Conservation (phyloP, 441 rosid genomes). For the Syzygium malaccense region DNA sequence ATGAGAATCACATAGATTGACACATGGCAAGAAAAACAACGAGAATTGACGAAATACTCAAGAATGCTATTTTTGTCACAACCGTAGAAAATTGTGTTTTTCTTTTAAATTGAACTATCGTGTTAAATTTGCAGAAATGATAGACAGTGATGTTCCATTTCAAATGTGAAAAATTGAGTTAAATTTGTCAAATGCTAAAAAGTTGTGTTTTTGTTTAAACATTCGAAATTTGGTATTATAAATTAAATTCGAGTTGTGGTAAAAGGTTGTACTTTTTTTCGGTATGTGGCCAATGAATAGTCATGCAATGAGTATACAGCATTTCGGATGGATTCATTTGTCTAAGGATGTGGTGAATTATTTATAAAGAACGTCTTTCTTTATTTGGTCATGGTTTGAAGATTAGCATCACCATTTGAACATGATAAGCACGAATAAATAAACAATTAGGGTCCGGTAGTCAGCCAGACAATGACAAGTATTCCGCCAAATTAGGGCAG, state of each 20-base stretch:
- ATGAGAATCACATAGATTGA: background rate
- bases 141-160: background rate
- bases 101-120: background rate
- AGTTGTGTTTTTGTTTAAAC: background rate
- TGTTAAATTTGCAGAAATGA: background rate
- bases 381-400: background rate
- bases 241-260: no score
- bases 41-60: background rate
- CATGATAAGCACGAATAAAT: background rate
- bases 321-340: background rate
- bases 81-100: background rate
- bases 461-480: background rate
- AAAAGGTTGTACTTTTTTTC: background rate
- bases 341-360: background rate
- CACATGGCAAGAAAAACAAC: fast-evolving
- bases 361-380: background rate
- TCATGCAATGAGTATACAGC: background rate
- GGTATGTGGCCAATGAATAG: background rate
- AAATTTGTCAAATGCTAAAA: background rate
- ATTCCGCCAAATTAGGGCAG: background rate
- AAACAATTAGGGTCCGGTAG: background rate
- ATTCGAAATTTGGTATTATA: background rate
- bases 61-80: background rate
- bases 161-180: background rate
- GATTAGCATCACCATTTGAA: background rate